Evolutionary conservation across 768 basidiomycete species (phyloP).

Genomic region (Tylopilus intermedius): DNA sequence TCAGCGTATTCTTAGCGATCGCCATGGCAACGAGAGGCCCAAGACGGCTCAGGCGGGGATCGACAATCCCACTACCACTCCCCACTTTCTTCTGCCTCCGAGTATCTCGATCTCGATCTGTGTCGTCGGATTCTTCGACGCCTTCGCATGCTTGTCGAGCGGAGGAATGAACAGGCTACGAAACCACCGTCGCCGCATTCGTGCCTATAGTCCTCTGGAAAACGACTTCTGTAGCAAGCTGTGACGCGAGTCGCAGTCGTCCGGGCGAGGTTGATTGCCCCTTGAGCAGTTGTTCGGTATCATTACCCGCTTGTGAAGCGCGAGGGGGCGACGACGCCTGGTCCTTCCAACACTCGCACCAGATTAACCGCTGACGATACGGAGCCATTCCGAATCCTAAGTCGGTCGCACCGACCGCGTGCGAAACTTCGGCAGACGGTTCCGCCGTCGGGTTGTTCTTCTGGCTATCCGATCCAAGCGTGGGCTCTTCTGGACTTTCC

Average conservation of each 20-base stretch:
- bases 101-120: constrained; percentile 10
- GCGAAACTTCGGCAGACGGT: background rate
- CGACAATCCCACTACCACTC: background rate
- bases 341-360: background rate
- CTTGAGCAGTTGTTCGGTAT: background rate
- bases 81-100: constrained; percentile 4
- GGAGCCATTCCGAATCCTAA: background rate
- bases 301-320: background rate
- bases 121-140: background rate
- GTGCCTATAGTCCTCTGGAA: background rate
- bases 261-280: background rate
- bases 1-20: background rate
- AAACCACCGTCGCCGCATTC: background rate
- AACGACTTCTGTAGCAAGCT: background rate
- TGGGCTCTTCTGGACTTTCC: background rate
- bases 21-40: background rate
- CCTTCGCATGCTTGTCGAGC: constrained; percentile 1
- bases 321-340: background rate
- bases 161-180: constrained; percentile 3
- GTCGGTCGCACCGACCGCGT: background rate
- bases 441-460: background rate
- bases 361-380: background rate
- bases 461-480: background rate
- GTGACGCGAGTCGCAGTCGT: background rate
- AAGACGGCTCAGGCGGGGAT: background rate